Evolutionary conservation across 192 early-diverging fungal genomes (phyloP).

Genomic region (Coemansia sp.): DNA sequence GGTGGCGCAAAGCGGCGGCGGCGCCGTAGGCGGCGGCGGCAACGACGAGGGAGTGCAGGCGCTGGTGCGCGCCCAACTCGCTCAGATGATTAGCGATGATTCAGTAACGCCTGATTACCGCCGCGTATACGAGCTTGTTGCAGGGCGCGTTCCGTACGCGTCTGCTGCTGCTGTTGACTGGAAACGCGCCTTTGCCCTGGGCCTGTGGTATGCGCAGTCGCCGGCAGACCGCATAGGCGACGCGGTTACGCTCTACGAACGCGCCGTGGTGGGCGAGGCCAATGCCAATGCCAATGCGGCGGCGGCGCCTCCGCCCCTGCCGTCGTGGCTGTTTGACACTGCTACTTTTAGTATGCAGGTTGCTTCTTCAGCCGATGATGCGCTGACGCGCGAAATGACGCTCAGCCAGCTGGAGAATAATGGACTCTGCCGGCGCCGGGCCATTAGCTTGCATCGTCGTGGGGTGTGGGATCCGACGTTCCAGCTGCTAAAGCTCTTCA

Average conservation of each 20-base stretch:
- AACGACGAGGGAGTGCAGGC: constrained; percentile 30
- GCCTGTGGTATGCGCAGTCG: constrained; percentile 57
- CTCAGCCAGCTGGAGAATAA: no score
- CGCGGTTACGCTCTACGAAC: constrained; percentile 18
- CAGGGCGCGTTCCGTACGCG: constrained; percentile 38
- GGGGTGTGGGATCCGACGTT: constrained; percentile 61
- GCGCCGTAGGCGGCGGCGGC: constrained; percentile 56
- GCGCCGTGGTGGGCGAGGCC: background rate
- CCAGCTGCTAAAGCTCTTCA: constrained; percentile 67
- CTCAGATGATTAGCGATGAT: background rate
- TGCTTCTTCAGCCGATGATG: no score
- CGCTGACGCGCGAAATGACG: no score
- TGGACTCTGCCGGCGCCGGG: no score
- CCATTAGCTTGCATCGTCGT: constrained; percentile 14
- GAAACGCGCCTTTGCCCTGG: constrained; percentile 59
- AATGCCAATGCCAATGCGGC: no score
- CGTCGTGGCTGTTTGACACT: constrained; percentile 33
- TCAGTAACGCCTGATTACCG: constrained; percentile 35
- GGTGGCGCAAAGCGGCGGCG: constrained; percentile 58
- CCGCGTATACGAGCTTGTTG: constrained; percentile 57
- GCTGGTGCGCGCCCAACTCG: constrained; percentile 33
- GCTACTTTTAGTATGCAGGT: no score
- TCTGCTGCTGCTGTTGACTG: constrained; percentile 56
- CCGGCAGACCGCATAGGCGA: constrained; percentile 27
- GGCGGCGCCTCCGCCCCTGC: constrained; percentile 30